Evolutionary conservation across 1,139 yeast genomes (phyloP).

Genomic region (Pneumocystis carinii): DNA sequence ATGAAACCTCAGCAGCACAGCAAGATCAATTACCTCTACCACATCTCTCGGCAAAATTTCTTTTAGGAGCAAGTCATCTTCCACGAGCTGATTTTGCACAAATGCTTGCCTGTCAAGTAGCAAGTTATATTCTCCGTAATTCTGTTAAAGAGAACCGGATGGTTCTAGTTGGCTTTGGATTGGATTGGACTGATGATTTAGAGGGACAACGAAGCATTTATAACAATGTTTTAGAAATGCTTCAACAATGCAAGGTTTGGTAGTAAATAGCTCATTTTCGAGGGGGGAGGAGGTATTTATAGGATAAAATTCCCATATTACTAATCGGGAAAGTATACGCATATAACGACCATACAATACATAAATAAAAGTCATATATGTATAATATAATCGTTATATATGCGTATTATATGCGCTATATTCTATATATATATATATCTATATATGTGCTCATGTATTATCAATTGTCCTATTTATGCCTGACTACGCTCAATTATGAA

Average conservation of each 20-base stretch:
- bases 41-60: background rate
- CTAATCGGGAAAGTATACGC: too few species aligned
- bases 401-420: background rate
- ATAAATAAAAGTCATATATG: too few species aligned
- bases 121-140: background rate
- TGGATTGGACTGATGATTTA: background rate
- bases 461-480: too few species aligned
- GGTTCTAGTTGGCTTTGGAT: background rate
- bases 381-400: background rate
- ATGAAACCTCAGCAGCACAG: background rate
- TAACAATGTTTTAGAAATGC: background rate
- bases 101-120: background rate
- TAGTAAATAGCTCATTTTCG: background rate
- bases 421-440: background rate
- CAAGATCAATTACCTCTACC: background rate
- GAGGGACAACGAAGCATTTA: background rate
- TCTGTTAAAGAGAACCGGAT: background rate
- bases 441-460: too few species aligned
- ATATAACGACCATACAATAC: too few species aligned
- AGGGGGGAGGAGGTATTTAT: background rate
- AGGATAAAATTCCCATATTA: too few species aligned
- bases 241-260: background rate
- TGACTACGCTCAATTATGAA: too few species aligned
- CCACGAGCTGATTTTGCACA: background rate
- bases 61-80: background rate